phyloP scores from a whole-genome alignment of 441 rosid genomes.

The Bocquillonia castaneifolia region DNA sequence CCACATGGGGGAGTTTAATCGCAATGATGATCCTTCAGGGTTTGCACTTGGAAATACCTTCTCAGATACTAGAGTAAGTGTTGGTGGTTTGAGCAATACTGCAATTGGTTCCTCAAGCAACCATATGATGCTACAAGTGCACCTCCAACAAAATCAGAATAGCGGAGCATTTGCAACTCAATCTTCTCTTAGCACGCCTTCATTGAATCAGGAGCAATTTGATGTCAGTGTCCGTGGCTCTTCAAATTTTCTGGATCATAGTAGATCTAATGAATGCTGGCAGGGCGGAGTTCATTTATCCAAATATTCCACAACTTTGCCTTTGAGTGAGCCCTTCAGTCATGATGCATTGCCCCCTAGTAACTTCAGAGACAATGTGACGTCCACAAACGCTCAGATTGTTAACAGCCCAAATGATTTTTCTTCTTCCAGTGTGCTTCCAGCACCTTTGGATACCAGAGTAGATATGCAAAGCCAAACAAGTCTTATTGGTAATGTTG shows the following conservation, averaged over 20 bases:
- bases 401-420: conserved; percentile 32
- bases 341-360: conserved; percentile 27
- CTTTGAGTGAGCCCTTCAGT: conserved; percentile 30
- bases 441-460: conserved; percentile 34
- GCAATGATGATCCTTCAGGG: conserved; percentile 28
- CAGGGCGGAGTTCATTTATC: conserved; percentile 39
- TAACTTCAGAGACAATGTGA: conserved; percentile 30
- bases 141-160: conserved; percentile 30
- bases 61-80: conserved; percentile 32
- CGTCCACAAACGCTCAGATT: conserved; percentile 32
- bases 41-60: conserved; percentile 33
- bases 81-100: conserved; percentile 44
- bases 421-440: conserved; percentile 29
- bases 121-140: conserved; percentile 35
- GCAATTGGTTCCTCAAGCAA: conserved; percentile 38
- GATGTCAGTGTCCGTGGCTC: conserved; percentile 35
- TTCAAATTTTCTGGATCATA: conserved; percentile 41
- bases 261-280: conserved; percentile 44
- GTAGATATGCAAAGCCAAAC: conserved; percentile 37
- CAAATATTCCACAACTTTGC: conserved; percentile 40
- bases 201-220: conserved; percentile 38
- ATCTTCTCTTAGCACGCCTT: conserved; percentile 41
- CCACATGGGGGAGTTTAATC: conserved; percentile 43
- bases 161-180: conserved; percentile 41
- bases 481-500: conserved; percentile 31